Evolutionary conservation across 2,329 filamentous ascomycete species (phyloP).

Genomic region (Pseudogymnoascus pannorum): DNA sequence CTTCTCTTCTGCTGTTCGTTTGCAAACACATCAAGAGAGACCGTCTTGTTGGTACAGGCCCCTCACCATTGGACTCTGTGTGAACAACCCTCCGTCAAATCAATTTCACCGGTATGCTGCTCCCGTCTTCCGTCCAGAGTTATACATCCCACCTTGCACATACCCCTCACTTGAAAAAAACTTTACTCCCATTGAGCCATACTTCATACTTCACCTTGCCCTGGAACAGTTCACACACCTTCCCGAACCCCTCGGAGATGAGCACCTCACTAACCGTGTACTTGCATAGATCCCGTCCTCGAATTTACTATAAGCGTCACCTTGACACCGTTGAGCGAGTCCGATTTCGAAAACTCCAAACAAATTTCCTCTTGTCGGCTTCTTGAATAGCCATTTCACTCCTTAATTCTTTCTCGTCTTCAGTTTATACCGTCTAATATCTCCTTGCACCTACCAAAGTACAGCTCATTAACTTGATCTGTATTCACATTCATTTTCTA

Average conservation of each 20-base stretch:
- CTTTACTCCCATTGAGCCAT: neutral
- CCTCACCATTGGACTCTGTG: neutral
- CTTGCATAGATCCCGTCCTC: constrained; percentile 1
- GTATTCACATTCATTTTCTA: constrained; percentile 26
- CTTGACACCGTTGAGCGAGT: neutral
- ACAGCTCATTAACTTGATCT: constrained; percentile 20
- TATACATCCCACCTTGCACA: constrained; percentile 4
- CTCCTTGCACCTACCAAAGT: constrained; percentile 22
- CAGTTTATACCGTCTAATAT: constrained; percentile 27
- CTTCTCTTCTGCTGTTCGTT: constrained; percentile 1
- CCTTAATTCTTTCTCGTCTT: constrained; percentile 24
- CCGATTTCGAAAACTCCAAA: constrained; percentile 17
- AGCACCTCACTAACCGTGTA: neutral
- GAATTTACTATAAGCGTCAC: constrained; percentile 4
- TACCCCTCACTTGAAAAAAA: neutral
- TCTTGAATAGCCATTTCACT: constrained; percentile 26
- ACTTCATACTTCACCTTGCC: neutral
- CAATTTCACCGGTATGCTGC: constrained; percentile 5
- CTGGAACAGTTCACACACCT: neutral
- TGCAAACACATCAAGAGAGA: constrained; percentile 5
- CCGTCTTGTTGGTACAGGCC: neutral
- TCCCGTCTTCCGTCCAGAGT: neutral
- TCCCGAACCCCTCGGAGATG: constrained; percentile 6
- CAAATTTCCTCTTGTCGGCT: constrained; percentile 17
- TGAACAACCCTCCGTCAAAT: neutral